Base-by-base conservation (phyloP, 2,329 filamentous ascomycete species). In the Penicillium sp. region DNA sequence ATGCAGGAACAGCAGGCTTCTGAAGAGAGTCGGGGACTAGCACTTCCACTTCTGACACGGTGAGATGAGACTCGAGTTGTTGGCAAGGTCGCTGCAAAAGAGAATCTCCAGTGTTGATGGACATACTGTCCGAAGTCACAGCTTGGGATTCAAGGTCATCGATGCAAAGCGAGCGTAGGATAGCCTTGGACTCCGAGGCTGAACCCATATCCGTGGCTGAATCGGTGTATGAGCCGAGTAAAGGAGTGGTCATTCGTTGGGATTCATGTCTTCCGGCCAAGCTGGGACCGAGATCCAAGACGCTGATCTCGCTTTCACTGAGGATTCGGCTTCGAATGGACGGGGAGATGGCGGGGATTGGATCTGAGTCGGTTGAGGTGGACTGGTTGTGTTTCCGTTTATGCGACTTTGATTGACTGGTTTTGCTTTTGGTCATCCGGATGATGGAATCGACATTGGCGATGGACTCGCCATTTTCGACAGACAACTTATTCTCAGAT, bases 221-320 rank as follows among this genome's bases (percentile, higher is more conserved):
- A 23, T 23, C 6, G 11, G 6, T 11, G 22, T 23, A n/a, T n/a
- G 22, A 6, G 22, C 22, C 6, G 22, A 23, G 22, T 23, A 6
- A 23, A 6, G 22, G 6, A 23, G 22, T 6, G 22, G 22, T 23
- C n/a, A n/a, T n/a, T n/a, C n/a, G n/a, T n/a, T n/a, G n/a, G n/a
- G n/a, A n/a, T n/a, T n/a, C n/a, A n/a, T n/a, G 22, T 23, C 6
- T 23, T 6, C n/a, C 12, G 5, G 25, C 4, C 6, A 27, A 13
- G 25, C 25, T 27, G 11, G 25, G 25, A n/a, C 25, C 53, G 1
- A 59, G 35, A 32, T 58, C 56, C 2, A 59, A 44, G 4, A 45
- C 25, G 17, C 52, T 56, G 39, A 58, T 56, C 4, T 57, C 53
- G 15, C 49, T 55, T 11, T 59, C 52, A 22, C 46, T 52, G 6